A percentile compares a stretch with the other conserved stretches of the same genome.
Evolutionary conservation across 2,329 filamentous ascomycete species (phyloP).

Genomic region (Aspergillus udagawae): DNA sequence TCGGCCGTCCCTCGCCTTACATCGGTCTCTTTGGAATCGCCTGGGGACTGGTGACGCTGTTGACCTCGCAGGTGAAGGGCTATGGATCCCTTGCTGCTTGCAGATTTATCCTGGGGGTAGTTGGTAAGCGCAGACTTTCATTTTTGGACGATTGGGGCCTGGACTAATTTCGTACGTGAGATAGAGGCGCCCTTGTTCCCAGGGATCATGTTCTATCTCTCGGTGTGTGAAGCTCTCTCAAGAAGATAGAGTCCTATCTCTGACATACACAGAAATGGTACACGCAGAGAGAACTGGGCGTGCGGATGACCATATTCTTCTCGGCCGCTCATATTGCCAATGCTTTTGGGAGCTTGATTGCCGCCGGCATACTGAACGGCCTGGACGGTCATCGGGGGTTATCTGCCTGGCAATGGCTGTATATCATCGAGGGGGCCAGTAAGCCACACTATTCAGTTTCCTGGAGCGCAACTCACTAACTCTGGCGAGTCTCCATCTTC

Average conservation of each 20-base stretch:
- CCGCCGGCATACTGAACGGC: constrained; percentile 47
- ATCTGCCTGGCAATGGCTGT: constrained; percentile 41
- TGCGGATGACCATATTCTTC: constrained; percentile 51
- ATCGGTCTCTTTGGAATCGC: constrained; percentile 35
- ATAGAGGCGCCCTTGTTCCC: constrained; percentile 45
- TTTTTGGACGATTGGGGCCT: not conserved
- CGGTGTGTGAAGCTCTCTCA: constrained; percentile 4
- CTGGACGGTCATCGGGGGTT: constrained; percentile 33
- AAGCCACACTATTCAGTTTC: too few species aligned
- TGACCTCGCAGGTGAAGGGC: constrained; percentile 34
- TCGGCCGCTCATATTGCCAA: constrained; percentile 47
- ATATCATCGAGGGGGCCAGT: constrained; percentile 38
- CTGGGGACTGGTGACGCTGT: constrained; percentile 37
- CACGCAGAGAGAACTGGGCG: constrained; percentile 49
- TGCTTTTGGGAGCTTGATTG: constrained; percentile 53
- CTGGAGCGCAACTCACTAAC: too few species aligned
- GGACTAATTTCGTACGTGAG: not conserved
- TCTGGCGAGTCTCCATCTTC: constrained; percentile 13
- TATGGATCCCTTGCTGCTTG: constrained; percentile 33
- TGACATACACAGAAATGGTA: constrained; percentile 42
- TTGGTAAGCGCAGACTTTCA: constrained; percentile 22
- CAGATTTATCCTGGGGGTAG: constrained; percentile 40
- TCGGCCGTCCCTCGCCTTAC: constrained; percentile 31
- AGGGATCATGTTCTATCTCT: constrained; percentile 47
- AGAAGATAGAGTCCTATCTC: not conserved